These are phyloP conservation scores for Diaporthe helianthi DNA, from an alignment of 2,329 filamentous ascomycete genomes.

Conservation along the genomic window DNA sequence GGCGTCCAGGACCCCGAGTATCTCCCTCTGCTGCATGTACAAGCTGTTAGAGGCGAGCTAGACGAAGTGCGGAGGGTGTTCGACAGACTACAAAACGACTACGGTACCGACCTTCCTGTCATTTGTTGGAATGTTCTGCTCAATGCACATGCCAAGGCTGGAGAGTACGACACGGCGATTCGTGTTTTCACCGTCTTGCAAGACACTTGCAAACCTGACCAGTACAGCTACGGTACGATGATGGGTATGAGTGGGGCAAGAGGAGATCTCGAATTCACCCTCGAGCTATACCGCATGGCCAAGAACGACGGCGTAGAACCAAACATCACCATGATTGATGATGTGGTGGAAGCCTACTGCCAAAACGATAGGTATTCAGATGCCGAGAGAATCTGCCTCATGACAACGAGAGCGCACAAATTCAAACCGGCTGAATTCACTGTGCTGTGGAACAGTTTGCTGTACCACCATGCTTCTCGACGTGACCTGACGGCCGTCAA, in stretches of 20 bases:
- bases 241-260: conserved; percentile 74
- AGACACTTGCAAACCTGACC: conserved; percentile 59
- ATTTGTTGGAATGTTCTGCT: conserved; percentile 80
- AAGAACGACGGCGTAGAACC: conserved; percentile 58
- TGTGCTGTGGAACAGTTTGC: conserved; percentile 79
- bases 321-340: conserved; percentile 65
- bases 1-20: conserved; percentile 20
- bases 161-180: conserved; percentile 72
- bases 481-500: conserved; percentile 61
- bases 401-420: conserved; percentile 57
- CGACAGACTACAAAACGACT: conserved; percentile 62
- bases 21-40: conserved; percentile 69
- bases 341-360: conserved; percentile 73
- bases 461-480: conserved; percentile 72
- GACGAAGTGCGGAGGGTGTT: conserved; percentile 67
- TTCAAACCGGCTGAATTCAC: conserved; percentile 57
- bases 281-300: conserved; percentile 70
- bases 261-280: conserved; percentile 75
- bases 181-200: conserved; percentile 68
- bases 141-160: conserved; percentile 70
- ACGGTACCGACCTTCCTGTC: conserved; percentile 62
- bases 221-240: conserved; percentile 73
- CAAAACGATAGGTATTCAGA: conserved; percentile 59
- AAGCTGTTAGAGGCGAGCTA: conserved; percentile 73
- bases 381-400: conserved; percentile 66